Conservation (phyloP, 225 moss, liverwort and hornwort genomes). For the Straminergon stramineum region DNA sequence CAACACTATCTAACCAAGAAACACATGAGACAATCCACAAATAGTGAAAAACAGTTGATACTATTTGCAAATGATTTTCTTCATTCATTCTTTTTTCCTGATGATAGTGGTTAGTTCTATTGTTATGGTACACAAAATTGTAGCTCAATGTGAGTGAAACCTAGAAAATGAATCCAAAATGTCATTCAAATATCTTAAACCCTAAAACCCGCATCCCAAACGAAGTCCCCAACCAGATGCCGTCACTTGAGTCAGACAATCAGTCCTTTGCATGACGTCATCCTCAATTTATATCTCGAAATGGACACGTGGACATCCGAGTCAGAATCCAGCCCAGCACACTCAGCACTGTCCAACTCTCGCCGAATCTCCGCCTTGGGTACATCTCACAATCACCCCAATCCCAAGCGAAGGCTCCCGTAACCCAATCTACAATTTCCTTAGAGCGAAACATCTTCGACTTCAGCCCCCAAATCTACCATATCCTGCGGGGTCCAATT, state of each 20-base stretch:
- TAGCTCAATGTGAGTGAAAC: too few species aligned
- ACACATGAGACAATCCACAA: not conserved
- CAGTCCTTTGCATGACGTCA: not conserved
- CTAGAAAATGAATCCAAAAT: too few species aligned
- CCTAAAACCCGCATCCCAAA: not conserved
- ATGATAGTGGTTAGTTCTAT: too few species aligned
- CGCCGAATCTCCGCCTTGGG: fast-evolving
- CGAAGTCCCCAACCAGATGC: not conserved
- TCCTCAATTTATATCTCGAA: not conserved
- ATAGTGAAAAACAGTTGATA: not conserved
- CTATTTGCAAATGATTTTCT: too few species aligned
- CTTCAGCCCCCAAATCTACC: not conserved
- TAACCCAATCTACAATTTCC: fast-evolving
- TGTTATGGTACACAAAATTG: too few species aligned
- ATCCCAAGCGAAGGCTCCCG: not conserved
- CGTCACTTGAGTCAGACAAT: not conserved
- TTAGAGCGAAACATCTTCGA: not conserved
- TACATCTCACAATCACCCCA: not conserved
- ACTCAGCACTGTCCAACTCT: not conserved
- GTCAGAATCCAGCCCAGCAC: not conserved
- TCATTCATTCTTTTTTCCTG: too few species aligned
- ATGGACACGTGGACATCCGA: not conserved
- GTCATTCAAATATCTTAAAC: too few species aligned
- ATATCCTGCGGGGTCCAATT: not conserved
- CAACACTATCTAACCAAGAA: not conserved